phyloP scores from a whole-genome alignment of 768 basidiomycete genomes.

The Xerocomus spinulosus region DNA sequence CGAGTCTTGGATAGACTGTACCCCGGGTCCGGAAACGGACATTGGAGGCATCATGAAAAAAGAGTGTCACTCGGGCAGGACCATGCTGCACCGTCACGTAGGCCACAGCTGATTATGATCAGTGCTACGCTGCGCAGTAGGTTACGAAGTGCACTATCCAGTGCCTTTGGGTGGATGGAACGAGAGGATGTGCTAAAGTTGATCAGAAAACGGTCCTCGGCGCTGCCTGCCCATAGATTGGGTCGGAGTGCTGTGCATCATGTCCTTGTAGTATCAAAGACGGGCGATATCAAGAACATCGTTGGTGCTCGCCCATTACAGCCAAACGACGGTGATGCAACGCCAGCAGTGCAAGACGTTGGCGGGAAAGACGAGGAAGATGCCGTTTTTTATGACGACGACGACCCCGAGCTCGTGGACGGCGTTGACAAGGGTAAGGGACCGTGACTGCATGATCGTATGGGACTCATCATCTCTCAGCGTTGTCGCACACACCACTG shows the following conservation, averaged over 20 bases:
- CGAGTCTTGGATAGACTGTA: slow-evolving; percentile 58
- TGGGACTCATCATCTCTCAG: slow-evolving; percentile 30
- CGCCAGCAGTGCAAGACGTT: neutral
- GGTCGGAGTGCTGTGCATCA: slow-evolving; percentile 41
- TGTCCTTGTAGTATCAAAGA: slow-evolving; percentile 56
- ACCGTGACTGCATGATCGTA: neutral
- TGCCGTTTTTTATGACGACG: slow-evolving; percentile 23
- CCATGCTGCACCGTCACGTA: slow-evolving; percentile 12
- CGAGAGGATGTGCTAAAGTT: slow-evolving; percentile 34
- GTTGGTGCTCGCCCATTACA: slow-evolving; percentile 36
- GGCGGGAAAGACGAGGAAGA: slow-evolving; percentile 14
- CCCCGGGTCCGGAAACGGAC: slow-evolving; percentile 25
- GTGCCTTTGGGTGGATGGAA: slow-evolving; percentile 57
- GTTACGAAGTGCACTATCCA: slow-evolving; percentile 37
- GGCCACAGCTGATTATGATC: slow-evolving; percentile 60
- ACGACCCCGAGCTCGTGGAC: slow-evolving; percentile 15
- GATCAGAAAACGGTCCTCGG: slow-evolving; percentile 23
- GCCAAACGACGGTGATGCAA: neutral
- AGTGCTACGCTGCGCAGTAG: slow-evolving; percentile 66
- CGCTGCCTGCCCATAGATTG: slow-evolving; percentile 25
- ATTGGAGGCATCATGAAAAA: neutral
- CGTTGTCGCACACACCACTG: slow-evolving; percentile 41
- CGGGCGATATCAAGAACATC: slow-evolving; percentile 52
- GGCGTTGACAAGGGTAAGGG: slow-evolving; percentile 22
- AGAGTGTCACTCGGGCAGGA: slow-evolving; percentile 10